A percentile compares a stretch with the other conserved stretches of the same genome.
These are phyloP conservation scores for Hansfordia pulvinata DNA, from an alignment of 2,329 filamentous ascomycete species.

Conservation along the genomic window DNA sequence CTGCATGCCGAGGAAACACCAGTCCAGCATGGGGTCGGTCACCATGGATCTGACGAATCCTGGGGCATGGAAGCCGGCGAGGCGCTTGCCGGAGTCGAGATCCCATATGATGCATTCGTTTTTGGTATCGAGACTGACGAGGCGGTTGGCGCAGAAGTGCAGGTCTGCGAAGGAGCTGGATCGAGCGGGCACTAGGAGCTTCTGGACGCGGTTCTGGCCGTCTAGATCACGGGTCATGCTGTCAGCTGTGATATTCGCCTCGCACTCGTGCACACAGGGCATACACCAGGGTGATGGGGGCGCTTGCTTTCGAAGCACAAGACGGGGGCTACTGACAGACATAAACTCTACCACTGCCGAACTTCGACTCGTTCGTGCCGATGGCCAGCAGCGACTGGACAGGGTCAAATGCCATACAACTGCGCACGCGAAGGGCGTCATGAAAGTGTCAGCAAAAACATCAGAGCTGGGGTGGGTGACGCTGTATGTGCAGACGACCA, in stretches of 20 bases:
- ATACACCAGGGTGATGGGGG: too few species aligned
- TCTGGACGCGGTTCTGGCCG: constrained; percentile 68
- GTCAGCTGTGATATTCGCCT: too few species aligned
- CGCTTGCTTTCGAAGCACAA: too few species aligned
- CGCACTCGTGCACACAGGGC: too few species aligned
- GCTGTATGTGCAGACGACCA: too few species aligned
- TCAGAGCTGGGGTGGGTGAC: neutral
- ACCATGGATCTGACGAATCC: constrained; percentile 61
- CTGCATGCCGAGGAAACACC: constrained; percentile 73
- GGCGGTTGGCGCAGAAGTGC: constrained; percentile 75
- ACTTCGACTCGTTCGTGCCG: constrained; percentile 78
- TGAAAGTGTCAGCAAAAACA: neutral
- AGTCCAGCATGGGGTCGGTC: constrained; percentile 85
- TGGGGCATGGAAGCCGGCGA: constrained; percentile 61
- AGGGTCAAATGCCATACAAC: constrained; percentile 80
- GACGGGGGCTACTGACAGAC: constrained; percentile 39
- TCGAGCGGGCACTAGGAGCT: constrained; percentile 56
- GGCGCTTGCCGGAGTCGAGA: constrained; percentile 51
- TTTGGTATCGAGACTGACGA: constrained; percentile 72
- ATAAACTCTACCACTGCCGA: constrained; percentile 78
- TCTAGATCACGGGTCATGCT: constrained; percentile 18
- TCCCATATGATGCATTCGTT: constrained; percentile 81
- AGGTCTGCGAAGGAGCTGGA: constrained; percentile 63
- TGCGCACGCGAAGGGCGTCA: constrained; percentile 20
- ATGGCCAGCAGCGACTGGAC: constrained; percentile 87